These are phyloP conservation scores for Pestalotiopsis sp. DNA, from an alignment of 2,329 filamentous ascomycete species.

Conservation along the genomic window DNA sequence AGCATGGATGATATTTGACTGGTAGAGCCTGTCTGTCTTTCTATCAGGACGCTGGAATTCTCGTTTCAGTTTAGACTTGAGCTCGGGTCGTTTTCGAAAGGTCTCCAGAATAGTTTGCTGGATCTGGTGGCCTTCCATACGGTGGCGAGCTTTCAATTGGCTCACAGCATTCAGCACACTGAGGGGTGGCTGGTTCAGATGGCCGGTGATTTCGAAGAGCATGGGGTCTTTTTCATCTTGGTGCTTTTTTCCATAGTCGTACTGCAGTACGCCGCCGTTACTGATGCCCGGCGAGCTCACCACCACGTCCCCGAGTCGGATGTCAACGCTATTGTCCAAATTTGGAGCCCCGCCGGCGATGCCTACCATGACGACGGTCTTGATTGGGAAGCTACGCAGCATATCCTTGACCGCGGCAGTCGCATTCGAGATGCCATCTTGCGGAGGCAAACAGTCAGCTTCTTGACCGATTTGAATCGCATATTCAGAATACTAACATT, in stretches of 20 bases:
- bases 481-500: background rate
- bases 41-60: background rate
- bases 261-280: background rate
- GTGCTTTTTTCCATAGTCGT: background rate
- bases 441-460: too few relatives aligned
- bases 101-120: background rate
- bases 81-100: background rate
- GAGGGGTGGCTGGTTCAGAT: background rate
- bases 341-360: background rate
- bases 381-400: background rate
- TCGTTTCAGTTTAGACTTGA: background rate
- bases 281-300: background rate
- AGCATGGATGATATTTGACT: background rate
- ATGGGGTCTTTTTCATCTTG: background rate
- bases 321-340: background rate
- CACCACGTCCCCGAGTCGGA: background rate
- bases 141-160: background rate
- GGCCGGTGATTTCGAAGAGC: background rate
- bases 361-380: background rate
- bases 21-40: background rate
- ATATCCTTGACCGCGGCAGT: background rate
- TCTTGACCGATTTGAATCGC: too few relatives aligned
- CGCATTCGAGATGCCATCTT: background rate
- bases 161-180: background rate
- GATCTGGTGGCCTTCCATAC: background rate